Percentiles rank a stretch among this genome's conserved stretches.
Evolutionary conservation across 257 asterid genomes (phyloP).

Genomic region (Anisodus tanguticus): DNA sequence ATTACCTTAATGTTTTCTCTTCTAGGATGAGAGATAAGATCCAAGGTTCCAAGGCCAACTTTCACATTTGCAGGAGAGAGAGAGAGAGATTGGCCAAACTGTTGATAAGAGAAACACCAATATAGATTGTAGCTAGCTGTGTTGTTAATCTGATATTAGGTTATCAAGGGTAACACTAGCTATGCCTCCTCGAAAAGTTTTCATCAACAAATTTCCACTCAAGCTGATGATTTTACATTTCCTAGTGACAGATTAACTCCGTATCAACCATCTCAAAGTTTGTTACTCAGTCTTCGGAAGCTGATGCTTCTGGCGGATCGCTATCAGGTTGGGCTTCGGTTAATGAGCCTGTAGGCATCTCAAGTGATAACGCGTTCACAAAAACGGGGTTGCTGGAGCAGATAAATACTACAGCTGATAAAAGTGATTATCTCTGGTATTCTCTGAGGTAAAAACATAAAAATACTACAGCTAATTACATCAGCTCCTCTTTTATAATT

Average conservation of each 20-base stretch:
- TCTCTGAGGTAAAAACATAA: constrained; percentile 58
- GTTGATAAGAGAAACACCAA: too few species aligned
- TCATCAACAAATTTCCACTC: not conserved
- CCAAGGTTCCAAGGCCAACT: too few species aligned
- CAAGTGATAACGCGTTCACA: constrained; percentile 60
- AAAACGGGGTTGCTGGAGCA: constrained; percentile 71
- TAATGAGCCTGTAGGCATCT: constrained; percentile 82
- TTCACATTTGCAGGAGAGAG: too few species aligned
- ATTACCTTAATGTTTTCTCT: not conserved
- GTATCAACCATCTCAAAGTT: constrained; percentile 56
- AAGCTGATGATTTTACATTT: constrained; percentile 30
- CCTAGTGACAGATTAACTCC: constrained; percentile 71
- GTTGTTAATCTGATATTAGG: too few species aligned
- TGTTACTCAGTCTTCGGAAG: constrained; percentile 52
- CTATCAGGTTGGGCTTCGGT: constrained; percentile 76
- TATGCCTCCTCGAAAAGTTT: too few species aligned
- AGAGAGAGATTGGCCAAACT: too few species aligned
- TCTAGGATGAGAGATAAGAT: not conserved
- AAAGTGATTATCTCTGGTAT: constrained; percentile 87
- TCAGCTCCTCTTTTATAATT: not conserved
- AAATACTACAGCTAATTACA: not conserved
- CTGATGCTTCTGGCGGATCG: constrained; percentile 49
- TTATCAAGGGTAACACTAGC: too few species aligned
- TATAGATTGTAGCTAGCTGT: too few species aligned
- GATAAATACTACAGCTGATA: constrained; percentile 84